These are phyloP conservation scores for Cystofilobasidium macerans DNA, from an alignment of 768 basidiomycete species.

Conservation along the genomic window DNA sequence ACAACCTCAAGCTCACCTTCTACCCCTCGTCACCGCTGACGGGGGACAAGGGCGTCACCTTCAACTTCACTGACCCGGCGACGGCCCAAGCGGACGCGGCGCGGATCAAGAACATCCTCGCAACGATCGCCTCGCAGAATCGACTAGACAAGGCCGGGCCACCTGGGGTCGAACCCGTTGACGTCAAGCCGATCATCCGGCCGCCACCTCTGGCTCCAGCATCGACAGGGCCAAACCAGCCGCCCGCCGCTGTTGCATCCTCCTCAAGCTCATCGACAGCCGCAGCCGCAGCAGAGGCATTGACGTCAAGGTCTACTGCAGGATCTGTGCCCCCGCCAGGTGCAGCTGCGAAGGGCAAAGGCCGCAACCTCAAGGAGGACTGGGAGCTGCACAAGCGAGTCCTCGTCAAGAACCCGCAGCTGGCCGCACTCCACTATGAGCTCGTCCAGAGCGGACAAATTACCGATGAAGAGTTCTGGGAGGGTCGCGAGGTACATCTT, in stretches of 20 bases:
- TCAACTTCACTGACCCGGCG: slow-evolving; percentile 33
- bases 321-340: slow-evolving; percentile 23
- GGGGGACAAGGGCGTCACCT: slow-evolving; percentile 31
- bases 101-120: slow-evolving; percentile 34
- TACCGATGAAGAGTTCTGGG: slow-evolving; percentile 93
- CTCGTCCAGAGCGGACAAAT: slow-evolving; percentile 76
- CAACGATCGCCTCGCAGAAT: slow-evolving; percentile 32
- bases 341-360: slow-evolving; percentile 3
- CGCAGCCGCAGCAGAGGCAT: slow-evolving; percentile 16
- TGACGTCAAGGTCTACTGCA: slow-evolving; percentile 25
- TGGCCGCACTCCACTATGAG: slow-evolving; percentile 71
- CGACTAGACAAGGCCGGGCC: slow-evolving; percentile 25
- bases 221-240: slow-evolving; percentile 3
- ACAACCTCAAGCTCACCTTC: slow-evolving; percentile 37
- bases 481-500: slow-evolving; percentile 67
- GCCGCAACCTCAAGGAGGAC: slow-evolving; percentile 23
- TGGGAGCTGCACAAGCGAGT: slow-evolving; percentile 41
- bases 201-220: slow-evolving; percentile 14
- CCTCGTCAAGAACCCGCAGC: slow-evolving; percentile 61
- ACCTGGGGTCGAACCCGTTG: not conserved
- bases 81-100: slow-evolving; percentile 31
- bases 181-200: not conserved
- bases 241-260: not conserved
- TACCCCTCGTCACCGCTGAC: slow-evolving; percentile 30
- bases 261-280: slow-evolving; percentile 6